Conservation (phyloP, 78 protist species). For the Cavenderia fasciculata region DNA sequence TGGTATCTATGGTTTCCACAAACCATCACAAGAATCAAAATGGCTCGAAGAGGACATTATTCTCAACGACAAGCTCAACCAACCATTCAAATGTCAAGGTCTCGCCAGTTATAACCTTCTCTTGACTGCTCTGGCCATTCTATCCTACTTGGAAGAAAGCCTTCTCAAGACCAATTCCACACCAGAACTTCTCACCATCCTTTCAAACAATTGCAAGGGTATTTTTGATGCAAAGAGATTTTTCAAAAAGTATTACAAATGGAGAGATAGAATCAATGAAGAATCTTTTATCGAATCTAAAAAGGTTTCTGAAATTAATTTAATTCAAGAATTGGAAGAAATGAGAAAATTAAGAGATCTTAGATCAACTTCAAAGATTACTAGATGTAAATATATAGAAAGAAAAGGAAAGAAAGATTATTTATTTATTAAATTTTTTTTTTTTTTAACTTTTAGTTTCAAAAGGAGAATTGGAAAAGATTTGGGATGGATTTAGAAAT, state of each 20-base stretch:
- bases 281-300: constrained; percentile 24
- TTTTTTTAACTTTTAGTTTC: constrained; percentile 14
- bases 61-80: not conserved
- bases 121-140: constrained; percentile 45
- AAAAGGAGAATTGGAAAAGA: constrained; percentile 59
- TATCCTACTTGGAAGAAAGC: constrained; percentile 2
- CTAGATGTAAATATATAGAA: constrained; percentile 37
- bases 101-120: constrained; percentile 64
- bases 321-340: constrained; percentile 30
- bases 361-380: constrained; percentile 12
- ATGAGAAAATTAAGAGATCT: constrained; percentile 64
- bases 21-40: constrained; percentile 13
- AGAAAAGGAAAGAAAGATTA: not conserved
- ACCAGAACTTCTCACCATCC: constrained; percentile 3
- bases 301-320: not conserved
- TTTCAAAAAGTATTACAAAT: constrained; percentile 27
- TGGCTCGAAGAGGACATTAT: too few species aligned
- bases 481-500: constrained; percentile 66
- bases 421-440: not conserved
- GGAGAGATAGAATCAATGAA: constrained; percentile 1
- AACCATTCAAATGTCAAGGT: constrained; percentile 30
- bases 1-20: constrained; percentile 66
- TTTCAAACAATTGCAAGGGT: constrained; percentile 28
- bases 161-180: constrained; percentile 51
- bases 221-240: constrained; percentile 31